phyloP scores from a whole-genome alignment of 1,284 basidiomycete species.

The Puccinia polysora region DNA sequence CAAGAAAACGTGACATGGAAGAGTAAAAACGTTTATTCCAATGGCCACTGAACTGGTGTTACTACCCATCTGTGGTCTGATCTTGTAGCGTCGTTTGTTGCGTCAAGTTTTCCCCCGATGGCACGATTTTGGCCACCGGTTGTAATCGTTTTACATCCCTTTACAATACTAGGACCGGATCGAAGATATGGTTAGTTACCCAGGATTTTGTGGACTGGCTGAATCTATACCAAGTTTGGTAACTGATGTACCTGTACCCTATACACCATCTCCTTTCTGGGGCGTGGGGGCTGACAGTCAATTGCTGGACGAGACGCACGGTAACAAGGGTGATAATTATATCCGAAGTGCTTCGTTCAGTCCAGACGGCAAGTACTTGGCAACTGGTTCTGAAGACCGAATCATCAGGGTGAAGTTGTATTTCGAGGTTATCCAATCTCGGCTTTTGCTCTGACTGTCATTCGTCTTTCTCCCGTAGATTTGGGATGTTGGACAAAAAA shows the following conservation, averaged over 20 bases:
- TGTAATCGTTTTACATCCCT: constrained; percentile 87
- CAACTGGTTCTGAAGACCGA: constrained; percentile 77
- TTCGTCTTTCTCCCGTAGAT: constrained; percentile 58
- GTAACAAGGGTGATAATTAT: constrained; percentile 64
- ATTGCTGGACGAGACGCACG: constrained; percentile 62
- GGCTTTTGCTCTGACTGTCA: background rate
- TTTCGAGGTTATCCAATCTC: background rate
- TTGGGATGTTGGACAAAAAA: constrained; percentile 75
- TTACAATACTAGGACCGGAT: constrained; percentile 78
- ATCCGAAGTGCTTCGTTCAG: constrained; percentile 79
- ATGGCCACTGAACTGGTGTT: constrained; percentile 4
- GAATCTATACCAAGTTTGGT: too few species aligned
- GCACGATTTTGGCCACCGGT: constrained; percentile 79
- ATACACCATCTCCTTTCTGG: constrained; percentile 2
- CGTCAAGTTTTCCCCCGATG: constrained; percentile 82
- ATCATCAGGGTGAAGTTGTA: constrained; percentile 65
- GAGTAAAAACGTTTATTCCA: background rate
- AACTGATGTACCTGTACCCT: background rate
- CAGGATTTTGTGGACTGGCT: too few species aligned
- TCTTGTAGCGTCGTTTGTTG: constrained; percentile 78
- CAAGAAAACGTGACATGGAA: too few species aligned
- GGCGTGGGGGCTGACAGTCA: constrained; percentile 58
- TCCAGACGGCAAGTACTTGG: constrained; percentile 72
- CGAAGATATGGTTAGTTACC: constrained; percentile 71
- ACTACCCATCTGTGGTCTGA: constrained; percentile 44